Conservation (phyloP, 2,329 filamentous ascomycete species). For the Aspergillus costaricaensis region DNA sequence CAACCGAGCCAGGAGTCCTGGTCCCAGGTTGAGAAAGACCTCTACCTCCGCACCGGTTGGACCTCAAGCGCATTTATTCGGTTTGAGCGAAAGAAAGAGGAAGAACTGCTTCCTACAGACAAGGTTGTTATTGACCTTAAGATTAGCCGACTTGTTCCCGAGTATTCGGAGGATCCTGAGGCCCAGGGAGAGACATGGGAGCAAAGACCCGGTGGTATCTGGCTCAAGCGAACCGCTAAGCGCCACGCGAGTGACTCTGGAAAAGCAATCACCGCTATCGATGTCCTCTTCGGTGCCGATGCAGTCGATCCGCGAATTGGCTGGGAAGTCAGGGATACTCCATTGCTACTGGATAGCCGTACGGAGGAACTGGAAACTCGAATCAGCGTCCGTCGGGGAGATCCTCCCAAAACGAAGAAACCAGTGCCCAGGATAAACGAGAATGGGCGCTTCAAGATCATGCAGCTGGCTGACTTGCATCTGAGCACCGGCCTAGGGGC, state of each 20-base stretch:
- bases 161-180: conserved; percentile 55
- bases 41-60: conserved; percentile 76
- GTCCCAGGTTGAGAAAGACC: conserved; percentile 86
- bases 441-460: conserved; percentile 93
- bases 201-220: conserved; percentile 71
- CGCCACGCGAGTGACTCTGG: conserved; percentile 73
- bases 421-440: conserved; percentile 77
- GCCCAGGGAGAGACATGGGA: conserved; percentile 72
- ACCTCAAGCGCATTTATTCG: conserved; percentile 77
- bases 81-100: conserved; percentile 80
- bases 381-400: conserved; percentile 75
- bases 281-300: conserved; percentile 86
- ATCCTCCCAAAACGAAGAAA: conserved; percentile 64
- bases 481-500: conserved; percentile 83
- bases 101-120: conserved; percentile 73
- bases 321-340: conserved; percentile 77
- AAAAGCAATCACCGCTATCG: conserved; percentile 74
- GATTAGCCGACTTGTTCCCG: conserved; percentile 72
- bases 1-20: conserved; percentile 66
- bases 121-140: conserved; percentile 78
- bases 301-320: conserved; percentile 84
- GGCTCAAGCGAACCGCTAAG: conserved; percentile 75
- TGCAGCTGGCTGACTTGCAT: conserved; percentile 94
- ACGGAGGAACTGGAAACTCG: conserved; percentile 67
- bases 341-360: conserved; percentile 68